Percentiles rank a stretch among this genome's conserved stretches.
These are phyloP conservation scores for Lecanicillium sp. DNA, from an alignment of 2,329 filamentous ascomycete genomes.

Conservation along the genomic window DNA sequence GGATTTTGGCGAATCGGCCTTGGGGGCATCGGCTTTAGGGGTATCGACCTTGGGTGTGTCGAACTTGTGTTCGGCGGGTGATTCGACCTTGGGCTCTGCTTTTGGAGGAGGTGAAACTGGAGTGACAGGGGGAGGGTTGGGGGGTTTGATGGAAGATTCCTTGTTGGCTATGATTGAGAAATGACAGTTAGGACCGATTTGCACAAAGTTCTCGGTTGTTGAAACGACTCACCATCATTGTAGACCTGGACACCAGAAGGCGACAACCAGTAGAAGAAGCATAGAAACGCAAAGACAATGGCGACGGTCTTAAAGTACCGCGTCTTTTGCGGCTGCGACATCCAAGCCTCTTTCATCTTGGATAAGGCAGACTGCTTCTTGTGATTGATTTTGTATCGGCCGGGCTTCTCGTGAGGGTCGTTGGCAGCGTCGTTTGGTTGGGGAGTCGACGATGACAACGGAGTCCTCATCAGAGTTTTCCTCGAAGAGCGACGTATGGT, in stretches of 20 bases:
- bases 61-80: no score
- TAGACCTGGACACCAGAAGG: constrained; percentile 49
- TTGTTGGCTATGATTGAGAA: neutral
- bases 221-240: constrained; percentile 32
- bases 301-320: constrained; percentile 59
- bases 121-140: constrained; percentile 5
- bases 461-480: constrained; percentile 8
- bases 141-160: neutral
- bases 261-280: constrained; percentile 56
- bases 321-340: constrained; percentile 56
- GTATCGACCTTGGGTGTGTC: neutral
- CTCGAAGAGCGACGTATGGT: constrained; percentile 7
- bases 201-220: no score
- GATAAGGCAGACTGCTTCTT: constrained; percentile 39
- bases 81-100: neutral
- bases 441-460: constrained; percentile 6
- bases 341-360: constrained; percentile 49
- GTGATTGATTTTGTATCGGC: constrained; percentile 44
- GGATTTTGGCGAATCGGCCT: constrained; percentile 4
- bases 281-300: constrained; percentile 50
- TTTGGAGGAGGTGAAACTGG: neutral
- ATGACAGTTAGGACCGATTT: neutral
- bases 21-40: constrained; percentile 1
- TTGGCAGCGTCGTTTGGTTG: constrained; percentile 21
- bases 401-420: constrained; percentile 59